Evolutionary conservation across 2,329 filamentous ascomycete species (phyloP).

Genomic region (Raffaelea arxii): DNA sequence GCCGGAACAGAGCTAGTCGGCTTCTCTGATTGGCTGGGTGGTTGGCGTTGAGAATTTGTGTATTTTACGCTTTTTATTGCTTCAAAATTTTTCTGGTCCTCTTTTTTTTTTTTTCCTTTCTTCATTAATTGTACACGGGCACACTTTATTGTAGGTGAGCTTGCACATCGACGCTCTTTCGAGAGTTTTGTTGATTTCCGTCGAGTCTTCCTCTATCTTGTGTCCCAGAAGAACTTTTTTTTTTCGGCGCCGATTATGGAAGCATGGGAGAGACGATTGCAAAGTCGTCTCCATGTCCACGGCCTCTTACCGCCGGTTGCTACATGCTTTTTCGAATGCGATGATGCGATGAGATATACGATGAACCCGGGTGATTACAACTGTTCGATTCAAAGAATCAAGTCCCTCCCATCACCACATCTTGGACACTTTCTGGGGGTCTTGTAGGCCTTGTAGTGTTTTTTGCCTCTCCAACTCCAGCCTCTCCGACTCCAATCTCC

Average conservation of each 20-base stretch:
- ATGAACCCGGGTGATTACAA: background rate
- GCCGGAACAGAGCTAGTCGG: slow-evolving; percentile 9
- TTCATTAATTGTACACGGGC: slow-evolving; percentile 51
- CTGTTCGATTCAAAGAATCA: background rate
- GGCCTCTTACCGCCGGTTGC: slow-evolving; percentile 68
- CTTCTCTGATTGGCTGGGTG: slow-evolving; percentile 9
- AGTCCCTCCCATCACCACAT: slow-evolving; percentile 1
- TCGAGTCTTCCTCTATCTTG: slow-evolving; percentile 67
- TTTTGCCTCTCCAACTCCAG: background rate
- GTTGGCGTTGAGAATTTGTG: slow-evolving; percentile 1
- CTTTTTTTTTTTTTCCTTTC: slow-evolving; percentile 25
- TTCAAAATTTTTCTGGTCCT: slow-evolving; percentile 13
- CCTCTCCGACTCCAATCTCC: background rate
- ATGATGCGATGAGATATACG: background rate
- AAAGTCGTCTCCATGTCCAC: slow-evolving; percentile 44
- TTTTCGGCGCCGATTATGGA: slow-evolving; percentile 58
- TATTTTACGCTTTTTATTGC: slow-evolving; percentile 1
- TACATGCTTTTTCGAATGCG: slow-evolving; percentile 33
- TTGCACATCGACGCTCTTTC: slow-evolving; percentile 34
- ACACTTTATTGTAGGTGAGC: slow-evolving; percentile 65
- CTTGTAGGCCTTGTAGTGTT: too few relatives aligned
- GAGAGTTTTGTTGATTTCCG: slow-evolving; percentile 31
- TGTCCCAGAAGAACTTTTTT: slow-evolving; percentile 48
- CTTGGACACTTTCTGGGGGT: background rate
- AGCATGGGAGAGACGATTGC: slow-evolving; percentile 49